Percentiles rank a stretch among this genome's conserved stretches.
These are phyloP conservation scores for Solanum chacoense DNA, from an alignment of 305 asterid genomes.

Conservation along the genomic window DNA sequence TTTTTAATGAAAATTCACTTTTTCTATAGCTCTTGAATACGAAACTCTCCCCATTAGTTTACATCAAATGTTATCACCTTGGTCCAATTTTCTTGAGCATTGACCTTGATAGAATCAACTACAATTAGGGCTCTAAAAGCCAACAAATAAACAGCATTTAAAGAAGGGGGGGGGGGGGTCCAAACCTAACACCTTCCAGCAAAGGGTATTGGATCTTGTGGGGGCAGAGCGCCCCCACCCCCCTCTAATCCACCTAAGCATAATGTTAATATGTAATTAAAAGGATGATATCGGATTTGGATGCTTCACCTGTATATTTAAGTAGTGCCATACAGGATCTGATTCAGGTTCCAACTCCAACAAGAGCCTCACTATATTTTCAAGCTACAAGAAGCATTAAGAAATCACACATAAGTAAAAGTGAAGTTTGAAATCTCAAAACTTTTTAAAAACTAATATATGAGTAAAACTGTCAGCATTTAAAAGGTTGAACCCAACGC, in stretches of 20 bases:
- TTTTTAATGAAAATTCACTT: neutral
- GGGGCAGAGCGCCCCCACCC: neutral
- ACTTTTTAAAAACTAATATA: neutral
- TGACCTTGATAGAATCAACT: neutral
- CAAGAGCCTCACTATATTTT: conserved; percentile 82
- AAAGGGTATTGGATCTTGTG: neutral
- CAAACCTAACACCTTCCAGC: neutral
- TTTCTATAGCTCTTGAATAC: neutral
- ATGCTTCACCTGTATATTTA: conserved; percentile 68
- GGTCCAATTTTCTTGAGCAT: neutral
- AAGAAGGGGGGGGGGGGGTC: neutral
- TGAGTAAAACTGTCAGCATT: neutral
- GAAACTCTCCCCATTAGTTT: neutral
- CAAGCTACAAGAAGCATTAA: conserved; percentile 67
- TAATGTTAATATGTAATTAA: neutral
- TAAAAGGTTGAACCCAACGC: neutral
- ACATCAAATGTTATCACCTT: neutral
- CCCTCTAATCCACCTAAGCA: neutral
- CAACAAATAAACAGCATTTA: neutral
- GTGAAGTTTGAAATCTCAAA: neutral
- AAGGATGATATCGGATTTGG: neutral
- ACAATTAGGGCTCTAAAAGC: neutral
- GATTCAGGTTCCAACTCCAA: conserved; percentile 97
- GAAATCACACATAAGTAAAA: neutral
- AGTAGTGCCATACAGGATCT: conserved; percentile 92